Evolutionary conservation across 352 stramenopile genomes (phyloP).

Genomic region (Phytophthora tentaculata): DNA sequence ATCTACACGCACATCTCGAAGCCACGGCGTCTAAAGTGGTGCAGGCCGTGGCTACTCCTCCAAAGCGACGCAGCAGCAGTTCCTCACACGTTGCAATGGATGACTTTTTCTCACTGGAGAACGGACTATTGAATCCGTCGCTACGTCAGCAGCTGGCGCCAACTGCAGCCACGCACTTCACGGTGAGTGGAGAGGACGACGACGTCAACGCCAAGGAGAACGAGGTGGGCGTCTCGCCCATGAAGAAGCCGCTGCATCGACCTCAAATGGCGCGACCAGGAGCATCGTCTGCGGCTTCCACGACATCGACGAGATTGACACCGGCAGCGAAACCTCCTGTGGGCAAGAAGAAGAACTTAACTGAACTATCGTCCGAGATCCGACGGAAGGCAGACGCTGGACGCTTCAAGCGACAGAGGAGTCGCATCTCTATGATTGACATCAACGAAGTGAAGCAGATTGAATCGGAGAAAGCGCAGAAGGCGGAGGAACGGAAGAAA

Average conservation of each 20-base stretch:
- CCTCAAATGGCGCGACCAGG: slow-evolving; percentile 49
- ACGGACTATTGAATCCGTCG: slow-evolving; percentile 66
- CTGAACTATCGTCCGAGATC: slow-evolving; percentile 81
- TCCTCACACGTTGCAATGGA: slow-evolving; percentile 36
- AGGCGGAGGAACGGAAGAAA: slow-evolving; percentile 84
- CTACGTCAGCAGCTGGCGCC: slow-evolving; percentile 53
- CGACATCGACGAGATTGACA: slow-evolving; percentile 36
- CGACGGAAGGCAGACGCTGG: slow-evolving; percentile 83
- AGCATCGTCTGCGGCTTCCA: slow-evolving; percentile 25
- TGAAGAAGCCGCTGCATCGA: slow-evolving; percentile 56
- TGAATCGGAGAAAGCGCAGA: slow-evolving; percentile 84
- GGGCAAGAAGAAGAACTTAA: slow-evolving; percentile 71
- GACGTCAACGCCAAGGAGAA: slow-evolving; percentile 38
- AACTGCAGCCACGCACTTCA: slow-evolving; percentile 64
- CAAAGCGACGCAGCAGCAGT: slow-evolving; percentile 24
- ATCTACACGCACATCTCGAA: slow-evolving; percentile 67
- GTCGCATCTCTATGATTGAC: slow-evolving; percentile 89
- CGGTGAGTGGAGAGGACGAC: slow-evolving; percentile 57
- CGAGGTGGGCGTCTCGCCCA: slow-evolving; percentile 27
- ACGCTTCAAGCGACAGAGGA: slow-evolving; percentile 84
- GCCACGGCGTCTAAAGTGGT: slow-evolving; percentile 53
- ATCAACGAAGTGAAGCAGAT: slow-evolving; percentile 91
- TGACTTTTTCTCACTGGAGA: slow-evolving; percentile 74
- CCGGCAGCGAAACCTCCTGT: slow-evolving; percentile 39
- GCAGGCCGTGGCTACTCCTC: slow-evolving; percentile 31